phyloP scores from a whole-genome alignment of 2,329 filamentous ascomycete genomes.

The Ophiostoma pallidulum region DNA sequence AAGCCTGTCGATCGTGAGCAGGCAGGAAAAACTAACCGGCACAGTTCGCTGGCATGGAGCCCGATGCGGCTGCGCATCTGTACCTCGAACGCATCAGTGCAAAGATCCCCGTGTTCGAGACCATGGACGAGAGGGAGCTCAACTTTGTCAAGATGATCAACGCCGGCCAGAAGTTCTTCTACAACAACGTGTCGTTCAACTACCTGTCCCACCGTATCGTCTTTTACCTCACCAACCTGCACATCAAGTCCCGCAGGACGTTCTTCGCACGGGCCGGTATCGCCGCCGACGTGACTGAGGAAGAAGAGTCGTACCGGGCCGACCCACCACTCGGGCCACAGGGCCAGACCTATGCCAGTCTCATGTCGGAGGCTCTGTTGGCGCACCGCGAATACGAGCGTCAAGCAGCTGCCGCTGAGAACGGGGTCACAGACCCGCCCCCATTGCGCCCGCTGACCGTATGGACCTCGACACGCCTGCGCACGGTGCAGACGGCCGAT shows the following conservation, averaged over 20 bases:
- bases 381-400: constrained; percentile 77
- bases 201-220: constrained; percentile 96
- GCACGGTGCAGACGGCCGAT: constrained; percentile 83
- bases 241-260: constrained; percentile 89
- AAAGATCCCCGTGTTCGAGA: constrained; percentile 92
- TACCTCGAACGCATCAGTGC: constrained; percentile 85
- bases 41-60: constrained; percentile 81
- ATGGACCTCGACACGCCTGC: constrained; percentile 87
- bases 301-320: constrained; percentile 84
- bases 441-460: constrained; percentile 60
- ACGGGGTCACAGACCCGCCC: constrained; percentile 56
- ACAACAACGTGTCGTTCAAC: constrained; percentile 95
- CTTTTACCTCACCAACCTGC: constrained; percentile 94
- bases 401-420: constrained; percentile 55
- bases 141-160: constrained; percentile 99
- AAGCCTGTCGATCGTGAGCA: too few species aligned
- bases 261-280: constrained; percentile 88
- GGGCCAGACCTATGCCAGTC: constrained; percentile 69
- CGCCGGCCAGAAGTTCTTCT: constrained; percentile 81
- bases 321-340: constrained; percentile 77
- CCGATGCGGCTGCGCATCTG: constrained; percentile 83
- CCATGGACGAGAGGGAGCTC: constrained; percentile 86
- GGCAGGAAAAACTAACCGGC: too few species aligned
- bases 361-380: constrained; percentile 77
- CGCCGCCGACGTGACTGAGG: constrained; percentile 73